These are phyloP conservation scores for Datura wrightii DNA, from an alignment of 257 asterid species.

Conservation along the genomic window DNA sequence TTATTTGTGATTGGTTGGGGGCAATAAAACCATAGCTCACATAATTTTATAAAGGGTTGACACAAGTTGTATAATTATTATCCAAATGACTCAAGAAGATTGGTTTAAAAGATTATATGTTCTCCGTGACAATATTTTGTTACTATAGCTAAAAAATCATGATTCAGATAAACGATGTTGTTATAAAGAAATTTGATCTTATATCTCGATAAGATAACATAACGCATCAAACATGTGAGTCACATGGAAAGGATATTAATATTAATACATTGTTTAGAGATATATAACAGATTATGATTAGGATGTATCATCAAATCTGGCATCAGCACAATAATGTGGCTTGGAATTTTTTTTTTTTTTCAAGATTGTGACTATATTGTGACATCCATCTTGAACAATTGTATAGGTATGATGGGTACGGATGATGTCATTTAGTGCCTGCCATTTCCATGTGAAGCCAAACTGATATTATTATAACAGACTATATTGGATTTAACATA, in stretches of 20 bases:
- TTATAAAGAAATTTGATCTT: background rate
- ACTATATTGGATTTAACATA: background rate
- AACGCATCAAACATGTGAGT: background rate
- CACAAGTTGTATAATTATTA: background rate
- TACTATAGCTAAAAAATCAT: no score
- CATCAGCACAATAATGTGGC: slow-evolving; percentile 26
- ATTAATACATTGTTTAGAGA: background rate
- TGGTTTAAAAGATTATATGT: background rate
- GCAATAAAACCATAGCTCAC: background rate
- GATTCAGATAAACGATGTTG: no score
- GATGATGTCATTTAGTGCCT: slow-evolving; percentile 19
- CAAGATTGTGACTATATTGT: background rate
- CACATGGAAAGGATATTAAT: slow-evolving; percentile 10
- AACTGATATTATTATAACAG: background rate
- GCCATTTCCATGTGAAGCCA: slow-evolving; percentile 24
- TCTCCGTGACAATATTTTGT: no score
- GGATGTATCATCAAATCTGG: background rate
- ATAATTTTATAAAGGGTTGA: background rate
- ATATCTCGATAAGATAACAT: background rate
- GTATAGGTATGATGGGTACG: background rate
- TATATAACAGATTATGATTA: background rate
- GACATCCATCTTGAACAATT: background rate
- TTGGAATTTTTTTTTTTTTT: background rate
- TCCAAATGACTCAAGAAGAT: background rate
- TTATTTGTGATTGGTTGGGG: background rate